These are phyloP conservation scores for Cylindrotheca fusiformis DNA, from an alignment of 108 stramenopile genomes.

Conservation along the genomic window DNA sequence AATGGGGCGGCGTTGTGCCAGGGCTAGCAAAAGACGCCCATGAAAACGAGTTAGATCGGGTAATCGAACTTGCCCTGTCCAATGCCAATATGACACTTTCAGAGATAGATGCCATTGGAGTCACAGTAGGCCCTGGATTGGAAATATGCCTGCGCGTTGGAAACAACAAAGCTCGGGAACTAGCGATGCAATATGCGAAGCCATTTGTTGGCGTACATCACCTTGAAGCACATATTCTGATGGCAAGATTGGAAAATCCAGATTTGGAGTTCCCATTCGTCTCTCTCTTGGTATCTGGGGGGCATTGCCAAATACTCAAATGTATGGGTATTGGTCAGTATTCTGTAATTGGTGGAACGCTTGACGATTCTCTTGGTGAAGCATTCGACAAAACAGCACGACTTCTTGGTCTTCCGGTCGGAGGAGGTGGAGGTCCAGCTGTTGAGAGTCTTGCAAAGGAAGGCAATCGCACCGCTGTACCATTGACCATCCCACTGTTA, in stretches of 20 bases:
- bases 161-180: slow-evolving; percentile 71
- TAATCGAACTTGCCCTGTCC: slow-evolving; percentile 75
- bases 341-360: slow-evolving; percentile 86
- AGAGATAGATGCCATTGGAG: slow-evolving; percentile 95
- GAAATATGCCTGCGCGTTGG: slow-evolving; percentile 98
- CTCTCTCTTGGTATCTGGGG: slow-evolving; percentile 94
- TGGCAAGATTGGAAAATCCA: slow-evolving; percentile 74
- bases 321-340: slow-evolving; percentile 85
- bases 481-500: slow-evolving; percentile 84
- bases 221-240: slow-evolving; percentile 94
- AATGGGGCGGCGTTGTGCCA: slow-evolving; percentile 96
- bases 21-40: slow-evolving; percentile 89
- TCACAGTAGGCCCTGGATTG: slow-evolving; percentile 97
- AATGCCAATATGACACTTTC: slow-evolving; percentile 69
- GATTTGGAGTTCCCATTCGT: slow-evolving; percentile 91
- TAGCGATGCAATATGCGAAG: slow-evolving; percentile 71
- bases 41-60: slow-evolving; percentile 78
- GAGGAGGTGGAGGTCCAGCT: slow-evolving; percentile 94
- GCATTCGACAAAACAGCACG: slow-evolving; percentile 94
- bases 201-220: slow-evolving; percentile 97
- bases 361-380: slow-evolving; percentile 96
- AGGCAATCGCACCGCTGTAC: slow-evolving; percentile 76
- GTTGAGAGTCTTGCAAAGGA: slow-evolving; percentile 82
- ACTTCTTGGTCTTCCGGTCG: slow-evolving; percentile 81
- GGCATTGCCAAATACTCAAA: slow-evolving; percentile 93